phyloP scores from a whole-genome alignment of 345 rosid species.

The Xanthoceras sorbifolium region DNA sequence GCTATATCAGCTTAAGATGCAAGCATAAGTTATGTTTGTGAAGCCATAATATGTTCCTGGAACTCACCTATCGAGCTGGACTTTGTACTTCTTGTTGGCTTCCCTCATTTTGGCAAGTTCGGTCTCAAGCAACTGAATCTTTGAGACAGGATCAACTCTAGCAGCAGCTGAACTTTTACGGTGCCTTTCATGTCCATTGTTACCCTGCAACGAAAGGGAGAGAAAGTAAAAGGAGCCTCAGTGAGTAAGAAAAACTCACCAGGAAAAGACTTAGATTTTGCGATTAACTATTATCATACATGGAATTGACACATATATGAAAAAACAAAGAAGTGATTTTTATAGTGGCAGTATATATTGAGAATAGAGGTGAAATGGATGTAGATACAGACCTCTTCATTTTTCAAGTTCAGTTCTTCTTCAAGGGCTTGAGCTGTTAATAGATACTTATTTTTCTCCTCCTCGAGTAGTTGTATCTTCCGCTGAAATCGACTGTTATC shows the following conservation, averaged over 20 bases:
- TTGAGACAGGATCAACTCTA: conserved; percentile 21
- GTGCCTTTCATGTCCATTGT: conserved; percentile 7
- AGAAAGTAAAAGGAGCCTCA: conserved; percentile 3
- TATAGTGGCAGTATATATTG: background rate
- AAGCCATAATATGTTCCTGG: background rate
- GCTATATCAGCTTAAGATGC: background rate
- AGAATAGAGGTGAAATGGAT: conserved; percentile 1
- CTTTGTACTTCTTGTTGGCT: conserved; percentile 31
- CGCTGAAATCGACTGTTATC: conserved; percentile 43
- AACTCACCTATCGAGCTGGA: conserved; percentile 37
- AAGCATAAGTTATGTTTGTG: background rate
- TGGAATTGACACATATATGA: background rate
- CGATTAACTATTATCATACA: background rate
- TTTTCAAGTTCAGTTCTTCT: conserved; percentile 36
- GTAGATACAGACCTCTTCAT: conserved; percentile 37
- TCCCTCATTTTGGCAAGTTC: conserved; percentile 33
- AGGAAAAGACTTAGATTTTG: background rate
- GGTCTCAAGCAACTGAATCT: conserved; percentile 36
- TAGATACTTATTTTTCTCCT: conserved; percentile 36
- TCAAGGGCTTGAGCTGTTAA: conserved; percentile 41
- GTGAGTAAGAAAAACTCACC: background rate
- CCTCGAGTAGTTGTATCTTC: conserved; percentile 44
- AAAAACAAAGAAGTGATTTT: background rate
- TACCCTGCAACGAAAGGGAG: conserved; percentile 25
- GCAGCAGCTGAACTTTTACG: conserved; percentile 10